These are phyloP conservation scores for Neurospora sp. DNA, from an alignment of 495 filamentous ascomycete genomes.

Conservation along the genomic window DNA sequence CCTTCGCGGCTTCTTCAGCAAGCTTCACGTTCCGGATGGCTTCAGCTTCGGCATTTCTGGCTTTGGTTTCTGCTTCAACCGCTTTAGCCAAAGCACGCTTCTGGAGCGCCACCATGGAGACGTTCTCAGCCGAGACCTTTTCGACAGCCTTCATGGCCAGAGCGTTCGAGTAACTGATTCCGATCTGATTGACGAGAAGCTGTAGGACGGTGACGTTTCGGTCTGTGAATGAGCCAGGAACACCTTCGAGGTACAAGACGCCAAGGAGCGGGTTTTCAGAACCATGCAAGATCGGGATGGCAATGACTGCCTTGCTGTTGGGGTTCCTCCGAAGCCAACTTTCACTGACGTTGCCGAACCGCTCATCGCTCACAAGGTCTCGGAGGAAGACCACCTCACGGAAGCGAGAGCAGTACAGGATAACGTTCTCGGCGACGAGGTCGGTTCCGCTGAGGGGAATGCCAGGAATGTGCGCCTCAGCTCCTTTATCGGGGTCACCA, in stretches of 20 bases:
- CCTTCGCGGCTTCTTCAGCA: conserved; percentile 83
- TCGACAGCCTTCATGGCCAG: conserved; percentile 71
- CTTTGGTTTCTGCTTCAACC: conserved; percentile 70
- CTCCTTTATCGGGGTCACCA: conserved; percentile 57
- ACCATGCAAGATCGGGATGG: conserved; percentile 74
- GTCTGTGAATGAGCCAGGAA: conserved; percentile 78
- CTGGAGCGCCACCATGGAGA: conserved; percentile 80
- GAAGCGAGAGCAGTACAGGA: conserved; percentile 75
- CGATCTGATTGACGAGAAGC: conserved; percentile 79
- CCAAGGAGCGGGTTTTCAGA: conserved; percentile 59
- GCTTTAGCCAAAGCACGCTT: conserved; percentile 73
- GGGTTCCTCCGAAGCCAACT: conserved; percentile 59
- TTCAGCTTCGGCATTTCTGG: conserved; percentile 70
- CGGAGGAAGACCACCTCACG: conserved; percentile 75
- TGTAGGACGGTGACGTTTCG: conserved; percentile 77
- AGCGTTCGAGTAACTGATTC: conserved; percentile 81
- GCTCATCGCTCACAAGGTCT: conserved; percentile 73
- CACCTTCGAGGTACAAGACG: conserved; percentile 76
- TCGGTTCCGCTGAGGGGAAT: conserved; percentile 53
- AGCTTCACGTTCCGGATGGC: conserved; percentile 80
- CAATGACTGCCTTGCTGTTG: conserved; percentile 67
- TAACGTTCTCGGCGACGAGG: conserved; percentile 63
- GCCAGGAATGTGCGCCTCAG: conserved; percentile 51
- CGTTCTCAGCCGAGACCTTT: conserved; percentile 71
- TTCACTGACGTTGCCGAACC: conserved; percentile 73